phyloP scores from a whole-genome alignment of 495 filamentous ascomycete genomes.

The Aspergillus homomorphus region DNA sequence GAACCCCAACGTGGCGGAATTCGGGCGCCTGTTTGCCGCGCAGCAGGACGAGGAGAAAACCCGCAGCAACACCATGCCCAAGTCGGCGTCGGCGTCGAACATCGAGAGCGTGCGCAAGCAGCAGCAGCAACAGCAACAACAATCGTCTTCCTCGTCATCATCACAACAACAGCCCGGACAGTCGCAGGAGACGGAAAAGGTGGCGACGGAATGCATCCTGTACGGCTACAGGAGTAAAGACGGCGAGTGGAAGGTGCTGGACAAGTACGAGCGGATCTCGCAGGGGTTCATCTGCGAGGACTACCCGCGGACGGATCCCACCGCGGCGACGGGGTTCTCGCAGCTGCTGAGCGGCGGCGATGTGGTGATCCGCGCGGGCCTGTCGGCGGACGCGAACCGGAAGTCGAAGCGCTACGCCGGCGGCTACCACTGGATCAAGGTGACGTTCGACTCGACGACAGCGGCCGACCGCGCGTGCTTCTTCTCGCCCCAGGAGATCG shows the following conservation, averaged over 20 bases:
- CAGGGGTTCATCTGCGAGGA: constrained; percentile 82
- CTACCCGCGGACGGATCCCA: constrained; percentile 66
- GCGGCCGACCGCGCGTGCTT: constrained; percentile 75
- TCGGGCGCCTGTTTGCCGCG: constrained; percentile 44
- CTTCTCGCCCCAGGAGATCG: constrained; percentile 71
- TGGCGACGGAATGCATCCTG: constrained; percentile 78
- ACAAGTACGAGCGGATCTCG: constrained; percentile 74
- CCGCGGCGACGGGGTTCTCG: constrained; percentile 51
- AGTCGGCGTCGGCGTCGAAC: constrained; percentile 40
- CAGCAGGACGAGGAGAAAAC: constrained; percentile 44
- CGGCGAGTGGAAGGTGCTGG: constrained; percentile 79
- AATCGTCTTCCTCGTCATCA: no score
- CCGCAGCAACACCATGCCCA: constrained; percentile 33
- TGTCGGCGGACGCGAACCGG: constrained; percentile 66
- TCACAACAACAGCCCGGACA: neutral
- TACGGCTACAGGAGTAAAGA: constrained; percentile 72
- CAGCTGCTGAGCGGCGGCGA: constrained; percentile 59
- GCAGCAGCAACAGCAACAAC: neutral
- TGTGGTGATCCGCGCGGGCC: constrained; percentile 55
- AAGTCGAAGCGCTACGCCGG: constrained; percentile 74
- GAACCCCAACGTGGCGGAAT: constrained; percentile 53
- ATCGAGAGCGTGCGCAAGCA: constrained; percentile 42
- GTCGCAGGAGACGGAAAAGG: constrained; percentile 39
- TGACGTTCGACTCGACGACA: constrained; percentile 81
- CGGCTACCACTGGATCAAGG: constrained; percentile 86